Base-by-base conservation (phyloP, 2,329 filamentous ascomycete genomes). In the Colletotrichum sp. region DNA sequence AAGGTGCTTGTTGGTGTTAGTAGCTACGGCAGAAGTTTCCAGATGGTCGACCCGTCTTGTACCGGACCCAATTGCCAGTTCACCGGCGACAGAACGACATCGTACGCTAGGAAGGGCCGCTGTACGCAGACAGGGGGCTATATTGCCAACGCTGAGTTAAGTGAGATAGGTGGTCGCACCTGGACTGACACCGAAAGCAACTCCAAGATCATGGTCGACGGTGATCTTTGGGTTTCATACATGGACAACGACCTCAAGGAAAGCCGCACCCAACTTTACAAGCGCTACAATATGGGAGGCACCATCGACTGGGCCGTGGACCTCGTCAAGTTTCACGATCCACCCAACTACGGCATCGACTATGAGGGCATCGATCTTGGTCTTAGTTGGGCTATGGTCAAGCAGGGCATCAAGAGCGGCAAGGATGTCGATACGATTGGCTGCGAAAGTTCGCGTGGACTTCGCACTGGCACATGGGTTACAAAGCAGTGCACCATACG, bases 281-380 rank as follows among this genome's bases (percentile, higher is more conserved):
- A 80, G n/a, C 24, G 76, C 1, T 57, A 80, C 16, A 81, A 81
- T 28, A 83, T 83, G 76, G 81, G 77, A 15, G 82, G 82, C 63
- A 81, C 79, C 3, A 77, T 80, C 9, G 81, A 83, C 62, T 83
- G 82, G 82, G 82, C 82, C 8, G 67, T 83, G 34, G 82, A 83
- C 7, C 72, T 83, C 8, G 66, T 63, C 12, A 63, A 55, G 26
- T 71, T 71, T 34, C 60, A 64, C 68, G 32, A 71, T 10, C 57
- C 57, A 6, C 57, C 36, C 15, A 55, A 62, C 10, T 34, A 24
- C 16, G 57, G 13, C 16, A 26, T 36, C 18, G 52, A 18, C 9
- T 26, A 24, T 1, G 62, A n/a, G 26, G 36, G 21, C 8, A n/a
- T 36, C 30, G 49, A 59, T 8, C 26, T 68, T 8, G 49, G 49